Conservation (phyloP, 2,329 filamentous ascomycete genomes). For the Penicillium sp. region DNA sequence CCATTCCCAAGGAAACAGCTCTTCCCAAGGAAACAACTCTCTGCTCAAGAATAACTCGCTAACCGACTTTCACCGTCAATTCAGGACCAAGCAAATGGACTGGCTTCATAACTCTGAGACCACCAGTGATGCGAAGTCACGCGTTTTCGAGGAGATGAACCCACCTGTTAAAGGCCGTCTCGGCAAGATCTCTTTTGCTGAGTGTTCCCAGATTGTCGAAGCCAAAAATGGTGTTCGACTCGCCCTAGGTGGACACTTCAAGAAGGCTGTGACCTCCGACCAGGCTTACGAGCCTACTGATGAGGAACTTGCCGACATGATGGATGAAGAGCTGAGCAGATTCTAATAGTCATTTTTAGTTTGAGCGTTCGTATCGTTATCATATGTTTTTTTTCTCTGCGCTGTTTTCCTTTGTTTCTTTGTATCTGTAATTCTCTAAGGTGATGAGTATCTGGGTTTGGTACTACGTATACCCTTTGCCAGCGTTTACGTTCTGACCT, state of each 20-base stretch:
- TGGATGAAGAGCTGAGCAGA: background rate
- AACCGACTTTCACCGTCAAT: conserved; percentile 21
- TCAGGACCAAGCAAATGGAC: conserved; percentile 32
- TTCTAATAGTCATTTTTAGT: no score
- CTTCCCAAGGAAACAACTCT: background rate
- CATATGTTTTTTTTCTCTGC: no score
- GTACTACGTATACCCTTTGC: no score
- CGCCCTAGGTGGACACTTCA: background rate
- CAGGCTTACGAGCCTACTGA: background rate
- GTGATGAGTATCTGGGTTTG: no score
- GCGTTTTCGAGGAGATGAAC: background rate
- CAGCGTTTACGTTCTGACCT: no score
- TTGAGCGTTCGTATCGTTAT: no score
- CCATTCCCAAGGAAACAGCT: background rate
- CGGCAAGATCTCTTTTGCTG: background rate
- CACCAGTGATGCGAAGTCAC: background rate
- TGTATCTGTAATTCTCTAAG: no score
- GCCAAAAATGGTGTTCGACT: background rate
- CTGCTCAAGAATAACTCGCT: background rate
- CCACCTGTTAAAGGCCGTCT: background rate
- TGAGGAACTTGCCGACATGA: background rate
- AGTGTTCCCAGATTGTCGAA: background rate
- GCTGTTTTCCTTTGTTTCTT: no score
- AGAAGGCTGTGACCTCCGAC: background rate
- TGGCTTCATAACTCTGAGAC: conserved; percentile 26